These are phyloP conservation scores for Populus tremula DNA, from an alignment of 345 rosid species.

Conservation along the genomic window DNA sequence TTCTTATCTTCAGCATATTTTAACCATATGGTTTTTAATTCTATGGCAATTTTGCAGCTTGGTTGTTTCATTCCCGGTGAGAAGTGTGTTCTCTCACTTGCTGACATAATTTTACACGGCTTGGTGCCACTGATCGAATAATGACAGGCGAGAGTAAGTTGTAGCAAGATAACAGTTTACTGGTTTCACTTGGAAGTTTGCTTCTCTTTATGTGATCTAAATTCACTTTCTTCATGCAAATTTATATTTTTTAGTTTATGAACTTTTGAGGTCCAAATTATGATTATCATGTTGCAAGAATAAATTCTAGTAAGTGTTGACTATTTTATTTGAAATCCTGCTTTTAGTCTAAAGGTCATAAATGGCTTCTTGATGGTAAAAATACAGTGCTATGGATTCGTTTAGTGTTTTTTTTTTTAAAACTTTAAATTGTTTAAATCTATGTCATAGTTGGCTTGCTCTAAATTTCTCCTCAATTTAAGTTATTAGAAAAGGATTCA, in stretches of 20 bases:
- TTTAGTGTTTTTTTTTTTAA: too few species aligned
- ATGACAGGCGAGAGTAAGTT: constrained; percentile 94
- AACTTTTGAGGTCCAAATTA: background rate
- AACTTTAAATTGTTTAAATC: too few species aligned
- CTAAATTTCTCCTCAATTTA: too few species aligned
- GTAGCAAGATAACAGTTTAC: background rate
- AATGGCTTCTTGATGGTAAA: background rate
- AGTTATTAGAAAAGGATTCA: too few species aligned
- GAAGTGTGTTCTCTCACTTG: constrained; percentile 63
- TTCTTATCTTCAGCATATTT: constrained; percentile 1
- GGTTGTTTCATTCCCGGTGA: constrained; percentile 84
- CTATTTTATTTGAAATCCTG: background rate
- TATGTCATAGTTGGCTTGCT: too few species aligned
- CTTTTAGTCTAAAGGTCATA: background rate
- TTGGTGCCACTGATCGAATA: constrained; percentile 88
- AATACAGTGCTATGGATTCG: too few species aligned
- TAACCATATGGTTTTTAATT: background rate
- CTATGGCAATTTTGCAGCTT: constrained; percentile 50
- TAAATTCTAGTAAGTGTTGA: background rate
- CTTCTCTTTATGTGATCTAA: background rate
- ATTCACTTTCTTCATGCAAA: background rate
- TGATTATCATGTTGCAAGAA: background rate
- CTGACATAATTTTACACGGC: constrained; percentile 82
- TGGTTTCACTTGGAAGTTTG: background rate
- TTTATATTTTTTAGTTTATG: background rate